phyloP scores from a whole-genome alignment of 192 early-diverging fungal genomes.

The Gigaspora rosea region DNA sequence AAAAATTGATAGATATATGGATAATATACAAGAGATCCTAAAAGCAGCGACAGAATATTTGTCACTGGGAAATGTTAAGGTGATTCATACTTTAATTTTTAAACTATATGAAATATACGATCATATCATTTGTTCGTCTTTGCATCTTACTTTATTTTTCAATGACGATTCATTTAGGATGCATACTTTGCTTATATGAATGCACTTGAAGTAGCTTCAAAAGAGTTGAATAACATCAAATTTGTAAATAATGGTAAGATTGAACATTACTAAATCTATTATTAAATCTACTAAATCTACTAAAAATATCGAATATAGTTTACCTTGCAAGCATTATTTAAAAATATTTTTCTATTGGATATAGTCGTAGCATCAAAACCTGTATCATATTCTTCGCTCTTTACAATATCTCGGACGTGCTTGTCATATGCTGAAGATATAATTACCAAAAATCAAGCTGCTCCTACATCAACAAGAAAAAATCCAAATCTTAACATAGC shows the following conservation, averaged over 20 bases:
- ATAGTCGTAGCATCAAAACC: constrained; percentile 44
- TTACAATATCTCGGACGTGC: constrained; percentile 46
- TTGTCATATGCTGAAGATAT: constrained; percentile 50
- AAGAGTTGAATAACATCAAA: constrained; percentile 53
- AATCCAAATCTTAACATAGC: constrained; percentile 38
- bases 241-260: constrained; percentile 61
- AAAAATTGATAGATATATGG: constrained; percentile 33
- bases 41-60: constrained; percentile 44
- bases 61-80: constrained; percentile 49
- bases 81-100: constrained; percentile 11
- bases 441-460: constrained; percentile 42
- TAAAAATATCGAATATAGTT: too few relatives aligned
- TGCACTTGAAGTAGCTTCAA: constrained; percentile 45
- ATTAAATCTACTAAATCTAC: too few relatives aligned
- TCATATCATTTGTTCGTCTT: background rate
- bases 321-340: too few relatives aligned
- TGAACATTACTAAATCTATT: too few relatives aligned
- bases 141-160: background rate
- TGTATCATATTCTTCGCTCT: constrained; percentile 41
- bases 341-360: background rate
- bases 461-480: constrained; percentile 35
- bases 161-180: constrained; percentile 42
- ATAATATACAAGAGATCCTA: constrained; percentile 44
- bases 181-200: constrained; percentile 53
- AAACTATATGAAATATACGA: background rate